Base-by-base conservation (phyloP, 768 basidiomycete genomes). In the Suillus variegatus region DNA sequence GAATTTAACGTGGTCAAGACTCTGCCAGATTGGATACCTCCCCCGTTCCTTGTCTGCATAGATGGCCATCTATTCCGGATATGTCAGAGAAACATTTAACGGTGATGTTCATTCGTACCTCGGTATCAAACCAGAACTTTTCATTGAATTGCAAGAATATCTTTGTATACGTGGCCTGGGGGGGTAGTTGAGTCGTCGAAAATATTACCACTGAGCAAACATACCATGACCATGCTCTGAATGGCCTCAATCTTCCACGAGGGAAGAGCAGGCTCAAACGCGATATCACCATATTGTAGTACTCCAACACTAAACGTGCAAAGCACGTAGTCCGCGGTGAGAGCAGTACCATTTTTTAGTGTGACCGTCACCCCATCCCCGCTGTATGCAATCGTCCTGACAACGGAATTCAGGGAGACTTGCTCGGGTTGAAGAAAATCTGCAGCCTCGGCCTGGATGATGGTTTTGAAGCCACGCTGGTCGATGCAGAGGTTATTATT, bases 271-370 rank as follows among this genome's bases (percentile, higher is more conserved):
- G 89, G 89, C 49, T 81, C 70, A 67, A 89, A 91, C 4, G 61
- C 64, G 6, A 91, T 84, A 65, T 89, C 88, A 38, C 82, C 76
- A 64, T 88, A 79, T 75, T 91, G 90, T 62, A 91, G 77, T 8
- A 91, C 90, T 0, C 90, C 90, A 2, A 89, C 72, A 66, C 88
- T 90, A 75, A 91, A 91, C 0, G 90, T 91, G 67, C 84, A 85
- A 36, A 91, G 71, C 4, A 84, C 87, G 71, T 88, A 86, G 61
- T 89, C 84, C 16, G 82, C 87, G 16, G 73, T 77, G 28, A 90
- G 69, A 2, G 49, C 75, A 40, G 74, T 66, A 1, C 85, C 86
- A 64, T 81, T 75, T 1, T 74, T 67, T 36, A 88, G 77, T 18
- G 78, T 78, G 40, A 91, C 82, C 1, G 73, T 76, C 18, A 87